Conservation (phyloP, 1,284 basidiomycete species). For the Naganishia sp. region DNA sequence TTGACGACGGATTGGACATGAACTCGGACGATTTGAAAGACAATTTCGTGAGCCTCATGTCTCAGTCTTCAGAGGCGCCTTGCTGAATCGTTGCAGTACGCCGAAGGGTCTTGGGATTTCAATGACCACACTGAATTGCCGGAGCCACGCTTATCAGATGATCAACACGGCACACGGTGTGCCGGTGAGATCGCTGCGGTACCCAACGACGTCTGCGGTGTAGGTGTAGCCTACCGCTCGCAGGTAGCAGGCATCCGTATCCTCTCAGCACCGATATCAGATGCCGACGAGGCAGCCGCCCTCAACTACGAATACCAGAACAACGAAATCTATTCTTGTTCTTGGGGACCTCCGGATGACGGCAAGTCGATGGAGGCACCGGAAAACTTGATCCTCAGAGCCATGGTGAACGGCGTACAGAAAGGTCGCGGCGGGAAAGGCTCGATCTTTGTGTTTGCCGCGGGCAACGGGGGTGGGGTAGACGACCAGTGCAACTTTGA, state of each 20-base stretch:
- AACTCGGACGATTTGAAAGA: conserved; percentile 79
- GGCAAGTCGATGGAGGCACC: conserved; percentile 95
- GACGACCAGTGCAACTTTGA: conserved; percentile 99
- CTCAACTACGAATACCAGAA: conserved; percentile 92
- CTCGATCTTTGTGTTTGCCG: conserved; percentile 94
- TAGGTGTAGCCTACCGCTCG: conserved; percentile 90
- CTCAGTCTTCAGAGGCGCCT: neutral
- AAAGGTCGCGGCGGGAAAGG: conserved; percentile 89
- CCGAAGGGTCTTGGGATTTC: conserved; percentile 91
- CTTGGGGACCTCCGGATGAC: conserved; percentile 97
- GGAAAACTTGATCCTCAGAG: conserved; percentile 86
- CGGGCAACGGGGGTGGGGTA: conserved; percentile 87
- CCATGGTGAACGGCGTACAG: conserved; percentile 90
- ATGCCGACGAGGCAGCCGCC: conserved; percentile 95
- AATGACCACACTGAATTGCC: conserved; percentile 90
- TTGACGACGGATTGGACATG: conserved; percentile 96
- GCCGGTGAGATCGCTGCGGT: conserved; percentile 96
- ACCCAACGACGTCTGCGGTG: conserved; percentile 93
- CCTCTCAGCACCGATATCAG: conserved; percentile 92
- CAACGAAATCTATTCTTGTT: conserved; percentile 92
- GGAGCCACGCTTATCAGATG: conserved; percentile 82
- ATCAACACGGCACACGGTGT: conserved; percentile 96
- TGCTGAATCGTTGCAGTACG: conserved; percentile 62
- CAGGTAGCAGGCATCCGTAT: conserved; percentile 94
- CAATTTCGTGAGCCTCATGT: conserved; percentile 75